Conservation (phyloP, 1,284 basidiomycete species). For the Ceratorhiza oryzae-sativae region DNA sequence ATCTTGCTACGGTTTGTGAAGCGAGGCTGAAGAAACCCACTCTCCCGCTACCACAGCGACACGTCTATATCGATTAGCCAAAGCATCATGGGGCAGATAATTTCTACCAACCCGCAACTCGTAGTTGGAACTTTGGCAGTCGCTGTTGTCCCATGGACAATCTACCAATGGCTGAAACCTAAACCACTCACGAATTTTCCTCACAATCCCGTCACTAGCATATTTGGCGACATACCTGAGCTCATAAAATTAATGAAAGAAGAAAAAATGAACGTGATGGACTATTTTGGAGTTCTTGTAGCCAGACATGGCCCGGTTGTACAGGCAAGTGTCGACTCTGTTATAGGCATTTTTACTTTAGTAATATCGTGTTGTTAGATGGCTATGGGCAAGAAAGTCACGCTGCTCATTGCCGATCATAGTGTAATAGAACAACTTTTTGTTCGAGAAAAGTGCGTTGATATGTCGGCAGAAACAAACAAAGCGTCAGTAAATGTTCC, state of each 20-base stretch:
- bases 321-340: not conserved
- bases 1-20: no score
- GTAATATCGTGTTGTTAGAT: not conserved
- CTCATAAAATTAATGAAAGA: not conserved
- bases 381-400: not conserved
- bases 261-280: not conserved
- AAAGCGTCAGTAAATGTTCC: not conserved
- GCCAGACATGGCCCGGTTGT: not conserved
- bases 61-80: no score
- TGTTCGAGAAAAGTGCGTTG: not conserved
- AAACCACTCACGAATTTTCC: constrained; percentile 6
- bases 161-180: not conserved
- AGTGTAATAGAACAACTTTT: not conserved
- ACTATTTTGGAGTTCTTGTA: not conserved
- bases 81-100: no score
- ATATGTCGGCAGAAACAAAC: not conserved
- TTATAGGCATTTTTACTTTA: not conserved
- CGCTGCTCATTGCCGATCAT: constrained; percentile 3
- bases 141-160: not conserved
- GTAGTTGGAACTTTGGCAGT: not conserved
- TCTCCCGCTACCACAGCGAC: no score
- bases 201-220: constrained; percentile 5
- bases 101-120: no score
- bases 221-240: constrained; percentile 6
- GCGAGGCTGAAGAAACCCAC: no score